Evolutionary conservation across 176 grass and related monocot genomes (phyloP), one percentile per base, ranked within the genome.

Genomic region (Musa itinerans): DNA sequence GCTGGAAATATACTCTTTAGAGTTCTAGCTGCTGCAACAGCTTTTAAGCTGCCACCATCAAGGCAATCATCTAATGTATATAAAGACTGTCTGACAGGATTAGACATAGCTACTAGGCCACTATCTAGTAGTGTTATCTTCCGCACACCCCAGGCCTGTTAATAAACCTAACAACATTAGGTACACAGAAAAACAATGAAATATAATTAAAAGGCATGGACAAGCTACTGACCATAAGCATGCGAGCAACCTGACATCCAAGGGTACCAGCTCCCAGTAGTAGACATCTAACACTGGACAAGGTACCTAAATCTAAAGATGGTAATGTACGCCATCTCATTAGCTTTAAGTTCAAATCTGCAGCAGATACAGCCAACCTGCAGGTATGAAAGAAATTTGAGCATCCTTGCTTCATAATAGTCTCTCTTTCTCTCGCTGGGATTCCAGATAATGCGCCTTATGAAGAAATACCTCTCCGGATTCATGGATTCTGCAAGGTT

Each of bases 241-340:
- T 83, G 14, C 88, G 94, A 74, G 94, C 88, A 85, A 97, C 88
- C 81, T 97, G 90, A 80, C 94, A 97, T 74, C 94, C 94, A 80
- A 97, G 90, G 57, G 82, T 49, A 81, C 94, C 90, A 66, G 88
- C 94, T 77, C 94, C 94, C 75, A 97, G 78, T 5, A 97, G 68
- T 73, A 97, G 86, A 80, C 91, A 92, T 72, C 64, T 78, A 68
- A 78, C 50, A 68, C 61, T 12, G 61, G 87, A 75, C 76, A 97
- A 63, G n/a, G 81, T 83, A 24, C 80, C 80, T 76, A 97, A 74
- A 85, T 87, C 61, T 24, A 97, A 71, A 65, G 85, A 92, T 74
- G 94, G 90, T 74, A 97, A 85, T 58, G 89, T 89, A 53, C 94
- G 90, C 94, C 94, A 97, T 72, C 90, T 92, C 94, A 97, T 97